phyloP scores from a whole-genome alignment of 78 protist species.

The Dictyostelium firmibasis region DNA sequence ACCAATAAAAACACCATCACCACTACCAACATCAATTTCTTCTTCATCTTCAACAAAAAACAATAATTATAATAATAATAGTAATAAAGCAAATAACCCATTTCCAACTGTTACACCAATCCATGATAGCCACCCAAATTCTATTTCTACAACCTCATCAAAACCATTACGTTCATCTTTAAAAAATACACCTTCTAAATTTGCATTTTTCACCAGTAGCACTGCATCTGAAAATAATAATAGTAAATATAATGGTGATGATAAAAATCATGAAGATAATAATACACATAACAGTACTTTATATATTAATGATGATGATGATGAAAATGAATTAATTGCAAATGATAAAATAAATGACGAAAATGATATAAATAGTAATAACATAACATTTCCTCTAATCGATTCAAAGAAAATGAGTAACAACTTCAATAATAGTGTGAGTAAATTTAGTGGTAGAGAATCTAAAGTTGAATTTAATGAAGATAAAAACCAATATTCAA shows the following conservation, averaged over 20 bases:
- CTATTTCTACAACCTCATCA: neutral
- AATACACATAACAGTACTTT: neutral
- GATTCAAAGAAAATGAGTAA: neutral
- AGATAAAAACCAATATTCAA: neutral
- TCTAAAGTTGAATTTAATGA: constrained; percentile 8
- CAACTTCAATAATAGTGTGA: neutral
- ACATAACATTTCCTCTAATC: neutral
- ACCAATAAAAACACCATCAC: neutral
- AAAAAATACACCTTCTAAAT: neutral
- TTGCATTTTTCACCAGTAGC: neutral
- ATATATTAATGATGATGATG: neutral
- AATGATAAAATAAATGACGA: neutral
- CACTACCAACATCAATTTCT: neutral
- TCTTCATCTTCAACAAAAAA: neutral
- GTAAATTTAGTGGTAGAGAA: neutral
- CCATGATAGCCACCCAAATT: neutral
- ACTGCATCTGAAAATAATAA: neutral
- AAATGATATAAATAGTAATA: neutral
- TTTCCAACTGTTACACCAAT: neutral
- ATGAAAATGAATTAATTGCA: neutral
- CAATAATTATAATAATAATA: neutral
- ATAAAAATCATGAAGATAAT: neutral
- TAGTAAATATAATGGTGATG: neutral
- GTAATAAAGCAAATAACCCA: neutral
- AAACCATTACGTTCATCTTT: neutral